phyloP scores from a whole-genome alignment of 345 rosid genomes.

The Psidium guajava region DNA sequence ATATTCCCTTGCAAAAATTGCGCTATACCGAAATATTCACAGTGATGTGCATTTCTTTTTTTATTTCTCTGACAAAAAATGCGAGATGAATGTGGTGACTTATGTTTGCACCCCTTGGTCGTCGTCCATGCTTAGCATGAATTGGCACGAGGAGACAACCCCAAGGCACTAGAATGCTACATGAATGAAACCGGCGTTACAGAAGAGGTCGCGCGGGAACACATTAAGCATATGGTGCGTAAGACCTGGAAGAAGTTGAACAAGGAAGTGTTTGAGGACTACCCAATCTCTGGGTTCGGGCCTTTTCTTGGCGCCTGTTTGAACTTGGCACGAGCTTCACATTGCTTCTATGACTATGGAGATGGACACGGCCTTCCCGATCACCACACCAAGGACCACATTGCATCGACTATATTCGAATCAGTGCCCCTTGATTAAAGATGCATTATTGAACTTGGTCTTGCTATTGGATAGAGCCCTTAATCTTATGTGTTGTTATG shows the following conservation, averaged over 20 bases:
- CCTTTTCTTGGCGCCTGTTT: not conserved
- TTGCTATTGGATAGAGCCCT: not conserved
- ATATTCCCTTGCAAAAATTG: too few species aligned
- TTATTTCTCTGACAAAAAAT: not conserved
- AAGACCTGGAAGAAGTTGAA: constrained; percentile 10
- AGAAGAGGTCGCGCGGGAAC: not conserved
- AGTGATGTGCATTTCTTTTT: not conserved
- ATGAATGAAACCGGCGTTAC: not conserved
- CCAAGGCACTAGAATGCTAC: constrained; percentile 4
- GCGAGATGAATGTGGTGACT: not conserved
- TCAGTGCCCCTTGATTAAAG: not conserved
- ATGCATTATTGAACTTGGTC: too few species aligned
- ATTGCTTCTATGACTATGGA: not conserved
- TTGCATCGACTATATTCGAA: not conserved
- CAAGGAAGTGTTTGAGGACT: not conserved
- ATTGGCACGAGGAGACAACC: constrained; percentile 1
- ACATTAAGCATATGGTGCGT: not conserved
- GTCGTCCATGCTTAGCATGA: not conserved
- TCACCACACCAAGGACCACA: not conserved
- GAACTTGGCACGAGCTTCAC: constrained; percentile 1
- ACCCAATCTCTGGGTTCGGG: not conserved
- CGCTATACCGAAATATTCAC: too few species aligned
- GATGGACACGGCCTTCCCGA: not conserved
- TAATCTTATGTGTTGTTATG: not conserved
- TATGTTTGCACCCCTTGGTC: not conserved